Evolutionary conservation across 148 eudicot genomes (phyloP).

Genomic region (Rhododendron vialii): DNA sequence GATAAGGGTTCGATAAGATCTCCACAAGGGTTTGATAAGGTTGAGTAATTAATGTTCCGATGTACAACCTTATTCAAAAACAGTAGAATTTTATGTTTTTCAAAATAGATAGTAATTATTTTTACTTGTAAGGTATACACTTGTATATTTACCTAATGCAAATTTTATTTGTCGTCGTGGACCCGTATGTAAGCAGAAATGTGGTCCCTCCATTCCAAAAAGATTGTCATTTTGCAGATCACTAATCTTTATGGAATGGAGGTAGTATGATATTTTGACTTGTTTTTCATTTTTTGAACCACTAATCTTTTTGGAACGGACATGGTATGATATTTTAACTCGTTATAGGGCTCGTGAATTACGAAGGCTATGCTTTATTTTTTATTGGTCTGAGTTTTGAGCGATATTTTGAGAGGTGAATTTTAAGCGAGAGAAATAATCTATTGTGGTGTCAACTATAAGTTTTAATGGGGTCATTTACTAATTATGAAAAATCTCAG

Average conservation of each 20-base stretch:
- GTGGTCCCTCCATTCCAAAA: not conserved
- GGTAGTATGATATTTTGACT: not conserved
- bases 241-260: not conserved
- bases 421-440: not conserved
- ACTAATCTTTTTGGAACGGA: not conserved
- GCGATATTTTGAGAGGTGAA: not conserved
- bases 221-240: not conserved
- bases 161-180: not conserved
- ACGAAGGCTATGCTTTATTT: not conserved
- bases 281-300: no score
- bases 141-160: not conserved
- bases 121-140: not conserved
- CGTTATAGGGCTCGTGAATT: not conserved
- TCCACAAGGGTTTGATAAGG: not conserved
- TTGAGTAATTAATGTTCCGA: not conserved
- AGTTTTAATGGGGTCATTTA: not conserved
- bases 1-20: not conserved
- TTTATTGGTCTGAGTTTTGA: not conserved
- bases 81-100: not conserved
- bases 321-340: not conserved
- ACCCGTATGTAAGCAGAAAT: not conserved
- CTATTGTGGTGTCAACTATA: not conserved
- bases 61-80: not conserved
- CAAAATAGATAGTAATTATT: not conserved
- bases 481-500: not conserved